Conservation (phyloP, 768 basidiomycete species). For the Mycena rosella region DNA sequence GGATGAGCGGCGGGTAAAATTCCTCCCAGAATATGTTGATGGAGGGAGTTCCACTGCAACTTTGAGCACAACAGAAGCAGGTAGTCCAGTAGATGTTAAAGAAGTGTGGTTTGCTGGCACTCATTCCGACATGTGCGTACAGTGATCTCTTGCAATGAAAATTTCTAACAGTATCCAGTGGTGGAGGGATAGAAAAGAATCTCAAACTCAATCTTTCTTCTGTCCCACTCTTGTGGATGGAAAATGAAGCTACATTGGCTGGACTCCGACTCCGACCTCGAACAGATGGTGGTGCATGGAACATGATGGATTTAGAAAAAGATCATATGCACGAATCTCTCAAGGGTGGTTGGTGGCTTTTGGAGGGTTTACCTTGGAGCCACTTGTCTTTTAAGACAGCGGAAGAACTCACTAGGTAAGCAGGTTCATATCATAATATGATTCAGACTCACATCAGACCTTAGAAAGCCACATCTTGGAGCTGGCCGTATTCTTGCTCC, state of each 20-base stretch:
- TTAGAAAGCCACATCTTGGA: not conserved
- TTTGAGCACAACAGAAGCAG: not conserved
- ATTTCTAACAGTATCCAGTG: constrained; percentile 17
- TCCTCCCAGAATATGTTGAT: not conserved
- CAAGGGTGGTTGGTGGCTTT: not conserved
- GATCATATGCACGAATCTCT: constrained; percentile 11
- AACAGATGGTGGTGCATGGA: constrained; percentile 4
- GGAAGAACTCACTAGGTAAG: not conserved
- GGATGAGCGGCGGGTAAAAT: not conserved
- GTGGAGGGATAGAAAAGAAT: constrained; percentile 25
- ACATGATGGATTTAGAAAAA: not conserved
- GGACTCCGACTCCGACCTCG: constrained; percentile 21
- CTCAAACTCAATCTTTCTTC: constrained; percentile 25
- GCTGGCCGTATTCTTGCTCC: constrained; percentile 6
- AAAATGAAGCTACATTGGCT: constrained; percentile 24
- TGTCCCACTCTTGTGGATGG: constrained; percentile 33
- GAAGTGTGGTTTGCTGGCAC: no score
- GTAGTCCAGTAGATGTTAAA: not conserved
- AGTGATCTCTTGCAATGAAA: no score
- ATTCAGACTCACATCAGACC: not conserved
- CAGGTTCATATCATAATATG: not conserved
- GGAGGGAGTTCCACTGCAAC: not conserved
- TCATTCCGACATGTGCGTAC: constrained; percentile 2
- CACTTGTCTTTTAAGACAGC: constrained; percentile 4
- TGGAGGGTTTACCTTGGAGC: not conserved